A percentile compares a stretch with the other conserved stretches of the same genome.
Evolutionary conservation across 164 flowering plant species (phyloP).

Genomic region (Nelumbo lutea): DNA sequence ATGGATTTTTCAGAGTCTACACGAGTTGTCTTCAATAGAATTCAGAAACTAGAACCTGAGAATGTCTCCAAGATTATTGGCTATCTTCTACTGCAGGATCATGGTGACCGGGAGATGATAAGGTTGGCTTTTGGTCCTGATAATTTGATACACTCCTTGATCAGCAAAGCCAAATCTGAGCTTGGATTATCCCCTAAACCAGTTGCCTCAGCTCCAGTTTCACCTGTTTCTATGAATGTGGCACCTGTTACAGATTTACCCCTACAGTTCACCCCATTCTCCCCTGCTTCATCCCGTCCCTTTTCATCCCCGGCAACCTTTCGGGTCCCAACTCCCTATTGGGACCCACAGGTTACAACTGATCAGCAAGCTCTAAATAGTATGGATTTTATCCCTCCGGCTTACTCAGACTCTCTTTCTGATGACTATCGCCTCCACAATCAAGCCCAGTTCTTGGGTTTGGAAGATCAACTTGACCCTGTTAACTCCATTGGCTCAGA

Average conservation of each 20-base stretch:
- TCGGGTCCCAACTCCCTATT: constrained; percentile 28
- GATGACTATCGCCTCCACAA: constrained; percentile 38
- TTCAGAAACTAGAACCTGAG: constrained; percentile 60
- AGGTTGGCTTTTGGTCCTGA: constrained; percentile 68
- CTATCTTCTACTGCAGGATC: constrained; percentile 48
- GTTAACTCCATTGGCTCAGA: constrained; percentile 18
- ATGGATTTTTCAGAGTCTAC: constrained; percentile 74
- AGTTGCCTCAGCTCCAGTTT: constrained; percentile 21
- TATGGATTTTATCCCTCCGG: constrained; percentile 26
- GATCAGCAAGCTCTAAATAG: constrained; percentile 29
- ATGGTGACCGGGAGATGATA: constrained; percentile 56
- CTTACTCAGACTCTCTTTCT: constrained; percentile 24
- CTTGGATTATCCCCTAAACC: constrained; percentile 29
- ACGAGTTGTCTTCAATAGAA: constrained; percentile 47
- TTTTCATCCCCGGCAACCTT: constrained; percentile 27
- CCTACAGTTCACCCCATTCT: constrained; percentile 35
- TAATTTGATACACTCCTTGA: constrained; percentile 28
- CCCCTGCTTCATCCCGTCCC: constrained; percentile 39
- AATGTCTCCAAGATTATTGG: constrained; percentile 59
- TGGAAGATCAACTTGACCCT: constrained; percentile 48
- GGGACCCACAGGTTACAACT: constrained; percentile 38
- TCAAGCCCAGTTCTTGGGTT: constrained; percentile 34
- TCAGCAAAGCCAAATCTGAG: constrained; percentile 39
- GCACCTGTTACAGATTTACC: constrained; percentile 33
- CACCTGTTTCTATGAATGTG: constrained; percentile 25